Evolutionary conservation across 805 yeast species (phyloP).

Genomic region (Ogataea methanolica): DNA sequence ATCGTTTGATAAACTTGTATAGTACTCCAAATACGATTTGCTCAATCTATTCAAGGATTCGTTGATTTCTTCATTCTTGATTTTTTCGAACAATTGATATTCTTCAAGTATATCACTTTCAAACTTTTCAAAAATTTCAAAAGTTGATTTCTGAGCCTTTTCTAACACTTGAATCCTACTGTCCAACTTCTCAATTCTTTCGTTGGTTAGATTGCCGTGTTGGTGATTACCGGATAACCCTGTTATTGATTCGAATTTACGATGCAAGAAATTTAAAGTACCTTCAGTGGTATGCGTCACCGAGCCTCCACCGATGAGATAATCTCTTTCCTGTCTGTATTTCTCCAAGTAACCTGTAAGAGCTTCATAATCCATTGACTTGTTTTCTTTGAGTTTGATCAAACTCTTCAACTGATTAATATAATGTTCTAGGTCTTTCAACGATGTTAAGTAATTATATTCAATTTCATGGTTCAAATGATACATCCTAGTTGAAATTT

Average conservation of each 20-base stretch:
- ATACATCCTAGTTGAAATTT: constrained; percentile 25
- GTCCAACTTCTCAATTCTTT: constrained; percentile 37
- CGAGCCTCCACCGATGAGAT: constrained; percentile 31
- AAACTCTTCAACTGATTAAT: constrained; percentile 59
- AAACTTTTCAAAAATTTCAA: constrained; percentile 40
- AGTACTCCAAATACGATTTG: constrained; percentile 71
- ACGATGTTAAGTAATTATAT: constrained; percentile 72
- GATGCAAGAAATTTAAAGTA: constrained; percentile 32
- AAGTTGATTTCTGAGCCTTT: constrained; percentile 39
- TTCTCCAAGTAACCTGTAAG: constrained; percentile 72
- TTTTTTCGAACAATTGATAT: constrained; percentile 66
- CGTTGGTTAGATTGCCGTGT: constrained; percentile 39
- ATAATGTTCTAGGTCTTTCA: constrained; percentile 86
- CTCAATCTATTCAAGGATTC: constrained; percentile 68
- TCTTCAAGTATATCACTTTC: constrained; percentile 45
- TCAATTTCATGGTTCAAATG: constrained; percentile 49
- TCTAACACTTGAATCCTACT: constrained; percentile 38
- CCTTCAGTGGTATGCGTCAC: constrained; percentile 33
- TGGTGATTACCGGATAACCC: constrained; percentile 33
- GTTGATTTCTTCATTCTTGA: constrained; percentile 74
- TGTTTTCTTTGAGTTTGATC: constrained; percentile 82
- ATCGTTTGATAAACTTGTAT: constrained; percentile 57
- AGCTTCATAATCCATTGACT: constrained; percentile 87
- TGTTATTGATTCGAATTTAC: constrained; percentile 47
- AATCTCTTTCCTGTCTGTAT: constrained; percentile 57